A percentile compares a stretch with the other conserved stretches of the same genome.
phyloP scores from a whole-genome alignment of 2,329 filamentous ascomycete species.

The Leptoxyphium fumago region DNA sequence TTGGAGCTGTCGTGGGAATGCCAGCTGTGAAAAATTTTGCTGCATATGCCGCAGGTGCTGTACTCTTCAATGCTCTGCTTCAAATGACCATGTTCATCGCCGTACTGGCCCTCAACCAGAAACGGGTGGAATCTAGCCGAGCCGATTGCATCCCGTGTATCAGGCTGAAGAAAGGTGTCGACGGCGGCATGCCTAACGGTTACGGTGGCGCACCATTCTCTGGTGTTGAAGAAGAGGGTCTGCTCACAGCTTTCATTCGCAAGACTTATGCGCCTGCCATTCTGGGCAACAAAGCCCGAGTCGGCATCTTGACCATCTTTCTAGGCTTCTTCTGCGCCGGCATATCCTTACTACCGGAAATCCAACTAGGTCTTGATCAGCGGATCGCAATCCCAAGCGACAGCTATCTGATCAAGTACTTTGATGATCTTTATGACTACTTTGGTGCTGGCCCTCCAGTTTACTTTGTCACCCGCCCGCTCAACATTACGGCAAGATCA shows the following conservation, averaged over 20 bases:
- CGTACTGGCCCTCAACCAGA: slow-evolving; percentile 79
- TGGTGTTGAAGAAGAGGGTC: slow-evolving; percentile 68
- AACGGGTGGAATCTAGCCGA: slow-evolving; percentile 71
- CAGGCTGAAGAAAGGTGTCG: slow-evolving; percentile 59
- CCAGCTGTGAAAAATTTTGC: slow-evolving; percentile 96
- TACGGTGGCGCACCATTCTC: slow-evolving; percentile 45
- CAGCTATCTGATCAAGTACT: slow-evolving; percentile 91
- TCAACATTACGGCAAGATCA: slow-evolving; percentile 60
- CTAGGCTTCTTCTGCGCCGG: slow-evolving; percentile 76
- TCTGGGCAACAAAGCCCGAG: slow-evolving; percentile 66
- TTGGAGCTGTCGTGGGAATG: slow-evolving; percentile 93
- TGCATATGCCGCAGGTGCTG: slow-evolving; percentile 86
- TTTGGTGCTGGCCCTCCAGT: slow-evolving; percentile 84
- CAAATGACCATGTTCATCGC: slow-evolving; percentile 97
- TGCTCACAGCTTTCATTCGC: slow-evolving; percentile 75
- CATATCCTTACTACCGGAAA: slow-evolving; percentile 67
- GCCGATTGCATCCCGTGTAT: slow-evolving; percentile 89
- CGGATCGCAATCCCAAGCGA: slow-evolving; percentile 85
- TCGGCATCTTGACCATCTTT: slow-evolving; percentile 63
- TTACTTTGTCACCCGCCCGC: slow-evolving; percentile 77
- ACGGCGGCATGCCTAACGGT: slow-evolving; percentile 48
- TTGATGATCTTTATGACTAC: slow-evolving; percentile 89
- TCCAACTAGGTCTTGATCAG: slow-evolving; percentile 83
- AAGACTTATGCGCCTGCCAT: slow-evolving; percentile 75
- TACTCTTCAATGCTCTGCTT: slow-evolving; percentile 91